Percentiles rank a stretch among this genome's conserved stretches.
These are phyloP conservation scores for Lichtheimia corymbifera DNA, from an alignment of 371 early-diverging fungal species.

Conservation along the genomic window DNA sequence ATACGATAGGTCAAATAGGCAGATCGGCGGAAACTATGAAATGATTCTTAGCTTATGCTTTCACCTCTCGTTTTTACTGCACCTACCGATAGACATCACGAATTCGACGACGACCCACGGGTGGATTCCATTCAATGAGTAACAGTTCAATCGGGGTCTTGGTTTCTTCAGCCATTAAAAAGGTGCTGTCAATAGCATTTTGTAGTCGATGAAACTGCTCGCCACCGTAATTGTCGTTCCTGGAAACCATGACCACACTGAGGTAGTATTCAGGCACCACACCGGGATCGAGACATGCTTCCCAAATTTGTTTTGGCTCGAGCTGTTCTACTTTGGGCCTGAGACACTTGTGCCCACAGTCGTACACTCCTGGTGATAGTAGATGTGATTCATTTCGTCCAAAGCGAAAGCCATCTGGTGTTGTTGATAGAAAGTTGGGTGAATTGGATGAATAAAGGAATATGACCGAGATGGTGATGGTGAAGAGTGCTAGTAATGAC, in stretches of 20 bases:
- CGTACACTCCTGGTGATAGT: slow-evolving; percentile 22
- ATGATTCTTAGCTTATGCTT: background rate
- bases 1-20: slow-evolving; percentile 43
- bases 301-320: slow-evolving; percentile 19
- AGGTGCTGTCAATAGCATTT: slow-evolving; percentile 48
- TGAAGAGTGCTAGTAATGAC: slow-evolving; percentile 13
- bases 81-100: slow-evolving; percentile 39
- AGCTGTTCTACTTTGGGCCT: slow-evolving; percentile 13
- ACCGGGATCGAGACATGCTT: slow-evolving; percentile 31
- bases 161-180: slow-evolving; percentile 38
- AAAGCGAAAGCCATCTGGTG: slow-evolving; percentile 19
- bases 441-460: slow-evolving; percentile 21
- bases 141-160: slow-evolving; percentile 36
- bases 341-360: slow-evolving; percentile 20
- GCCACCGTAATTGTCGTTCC: slow-evolving; percentile 25
- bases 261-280: slow-evolving; percentile 29
- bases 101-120: slow-evolving; percentile 25
- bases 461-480: slow-evolving; percentile 17
- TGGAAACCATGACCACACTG: slow-evolving; percentile 26
- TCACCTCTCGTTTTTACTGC: background rate
- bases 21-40: slow-evolving; percentile 37
- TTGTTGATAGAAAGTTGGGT: slow-evolving; percentile 21
- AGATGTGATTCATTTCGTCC: slow-evolving; percentile 24
- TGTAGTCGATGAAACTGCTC: slow-evolving; percentile 42
- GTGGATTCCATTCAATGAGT: slow-evolving; percentile 51